phyloP scores from a whole-genome alignment of 140 eudicot genomes.

The Stevia rebaudiana region DNA sequence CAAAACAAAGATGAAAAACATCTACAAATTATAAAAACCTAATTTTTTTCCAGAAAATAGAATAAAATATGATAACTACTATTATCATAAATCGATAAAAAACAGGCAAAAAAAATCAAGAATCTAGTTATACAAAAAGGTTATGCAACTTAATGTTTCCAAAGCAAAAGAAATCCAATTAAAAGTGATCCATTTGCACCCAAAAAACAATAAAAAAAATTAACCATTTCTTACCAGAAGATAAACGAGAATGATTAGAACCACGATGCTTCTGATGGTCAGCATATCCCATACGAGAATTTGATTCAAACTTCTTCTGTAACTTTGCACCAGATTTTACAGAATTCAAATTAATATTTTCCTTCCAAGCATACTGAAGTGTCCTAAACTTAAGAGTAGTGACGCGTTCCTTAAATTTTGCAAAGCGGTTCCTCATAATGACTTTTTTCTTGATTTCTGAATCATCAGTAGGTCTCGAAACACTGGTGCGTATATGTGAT shows the following conservation, averaged over 20 bases:
- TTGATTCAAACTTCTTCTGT: constrained; percentile 59
- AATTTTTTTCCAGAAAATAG: background rate
- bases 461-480: constrained; percentile 18
- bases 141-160: background rate
- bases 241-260: constrained; percentile 43
- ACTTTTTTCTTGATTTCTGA: constrained; percentile 36
- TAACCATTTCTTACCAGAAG: constrained; percentile 47
- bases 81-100: background rate
- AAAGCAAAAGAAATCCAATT: background rate
- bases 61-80: background rate
- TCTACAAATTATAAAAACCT: background rate
- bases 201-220: background rate
- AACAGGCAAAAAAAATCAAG: background rate
- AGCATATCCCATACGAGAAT: constrained; percentile 28
- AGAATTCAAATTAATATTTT: constrained; percentile 52
- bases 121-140: background rate
- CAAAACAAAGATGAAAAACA: background rate
- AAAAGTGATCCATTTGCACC: background rate
- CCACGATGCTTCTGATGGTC: constrained; percentile 50
- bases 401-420: constrained; percentile 62
- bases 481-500: constrained; percentile 10
- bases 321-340: constrained; percentile 43
- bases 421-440: constrained; percentile 43
- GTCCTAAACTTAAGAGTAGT: constrained; percentile 53
- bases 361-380: constrained; percentile 65